A percentile compares a stretch with the other conserved stretches of the same genome.
Conservation (phyloP, 2,329 filamentous ascomycete species). For the Hypoxylon sp. region DNA sequence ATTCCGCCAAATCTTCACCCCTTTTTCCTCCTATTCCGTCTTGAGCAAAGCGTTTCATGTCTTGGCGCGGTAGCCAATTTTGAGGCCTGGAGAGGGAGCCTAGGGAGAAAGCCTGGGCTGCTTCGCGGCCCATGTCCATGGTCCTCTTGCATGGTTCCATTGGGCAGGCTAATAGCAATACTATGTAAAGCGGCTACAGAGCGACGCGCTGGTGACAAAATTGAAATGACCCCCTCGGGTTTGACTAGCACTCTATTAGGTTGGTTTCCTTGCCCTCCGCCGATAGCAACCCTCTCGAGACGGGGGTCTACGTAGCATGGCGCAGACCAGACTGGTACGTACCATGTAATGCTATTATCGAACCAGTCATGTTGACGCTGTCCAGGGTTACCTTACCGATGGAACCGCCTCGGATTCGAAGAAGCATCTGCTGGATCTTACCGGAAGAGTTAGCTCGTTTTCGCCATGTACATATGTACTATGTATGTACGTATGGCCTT, state of each 20-base stretch:
- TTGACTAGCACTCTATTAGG: constrained; percentile 22
- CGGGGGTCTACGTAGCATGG: constrained; percentile 32
- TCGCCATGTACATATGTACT: constrained; percentile 18
- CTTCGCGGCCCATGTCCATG: constrained; percentile 28
- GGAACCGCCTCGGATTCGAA: constrained; percentile 45
- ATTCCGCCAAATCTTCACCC: constrained; percentile 39
- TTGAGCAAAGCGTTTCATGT: constrained; percentile 36
- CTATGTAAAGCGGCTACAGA: constrained; percentile 31
- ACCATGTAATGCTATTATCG: constrained; percentile 32
- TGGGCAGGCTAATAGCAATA: constrained; percentile 27
- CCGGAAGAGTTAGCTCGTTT: constrained; percentile 41
- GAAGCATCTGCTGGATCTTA: constrained; percentile 44
- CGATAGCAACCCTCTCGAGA: constrained; percentile 21
- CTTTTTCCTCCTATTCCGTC: constrained; percentile 32
- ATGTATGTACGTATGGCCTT: constrained; percentile 7
- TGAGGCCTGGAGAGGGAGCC: constrained; percentile 26
- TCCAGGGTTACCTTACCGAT: constrained; percentile 46
- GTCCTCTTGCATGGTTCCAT: constrained; percentile 20
- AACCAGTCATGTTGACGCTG: constrained; percentile 38
- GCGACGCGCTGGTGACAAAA: constrained; percentile 18
- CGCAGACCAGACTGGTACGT: constrained; percentile 20
- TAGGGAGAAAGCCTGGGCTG: constrained; percentile 28
- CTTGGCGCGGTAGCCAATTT: constrained; percentile 37
- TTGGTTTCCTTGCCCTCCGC: constrained; percentile 14
- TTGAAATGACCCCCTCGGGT: constrained; percentile 32